A percentile compares a stretch with the other conserved stretches of the same genome.
Evolutionary conservation across 2,329 filamentous ascomycete species (phyloP).

Genomic region (Penicillium sp.): DNA sequence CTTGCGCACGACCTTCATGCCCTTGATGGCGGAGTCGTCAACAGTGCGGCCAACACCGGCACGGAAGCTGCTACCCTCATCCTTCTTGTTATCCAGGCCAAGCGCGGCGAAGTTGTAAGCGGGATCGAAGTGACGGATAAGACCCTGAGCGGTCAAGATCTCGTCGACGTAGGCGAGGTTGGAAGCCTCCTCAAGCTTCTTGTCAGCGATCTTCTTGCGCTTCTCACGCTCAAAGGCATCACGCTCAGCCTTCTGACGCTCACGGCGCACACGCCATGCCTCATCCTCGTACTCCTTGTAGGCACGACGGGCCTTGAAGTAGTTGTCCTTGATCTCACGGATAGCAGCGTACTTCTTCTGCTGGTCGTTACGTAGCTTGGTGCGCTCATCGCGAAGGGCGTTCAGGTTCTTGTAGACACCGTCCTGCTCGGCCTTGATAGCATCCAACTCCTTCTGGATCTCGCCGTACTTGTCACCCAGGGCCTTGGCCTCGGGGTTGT

Average conservation of each 20-base stretch:
- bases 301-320: conserved; percentile 80
- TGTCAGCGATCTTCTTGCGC: conserved; percentile 54
- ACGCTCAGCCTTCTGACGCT: conserved; percentile 79
- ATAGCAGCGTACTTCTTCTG: conserved; percentile 81
- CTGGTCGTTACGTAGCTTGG: conserved; percentile 79
- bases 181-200: conserved; percentile 52
- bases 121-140: conserved; percentile 91
- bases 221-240: conserved; percentile 53
- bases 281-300: conserved; percentile 80
- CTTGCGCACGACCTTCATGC: conserved; percentile 79
- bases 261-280: conserved; percentile 70
- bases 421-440: conserved; percentile 89
- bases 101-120: conserved; percentile 66
- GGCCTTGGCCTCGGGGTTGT: conserved; percentile 87
- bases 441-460: conserved; percentile 83
- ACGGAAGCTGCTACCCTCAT: conserved; percentile 66
- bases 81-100: conserved; percentile 50
- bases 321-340: conserved; percentile 85
- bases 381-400: conserved; percentile 78
- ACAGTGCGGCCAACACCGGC: conserved; percentile 80
- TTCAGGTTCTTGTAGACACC: conserved; percentile 86
- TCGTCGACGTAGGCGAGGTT: conserved; percentile 89
- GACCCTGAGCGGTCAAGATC: conserved; percentile 81
- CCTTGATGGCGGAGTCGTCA: conserved; percentile 80
- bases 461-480: conserved; percentile 81